Evolutionary conservation across 108 stramenopile genomes (phyloP).

Genomic region (Seminavis robusta): DNA sequence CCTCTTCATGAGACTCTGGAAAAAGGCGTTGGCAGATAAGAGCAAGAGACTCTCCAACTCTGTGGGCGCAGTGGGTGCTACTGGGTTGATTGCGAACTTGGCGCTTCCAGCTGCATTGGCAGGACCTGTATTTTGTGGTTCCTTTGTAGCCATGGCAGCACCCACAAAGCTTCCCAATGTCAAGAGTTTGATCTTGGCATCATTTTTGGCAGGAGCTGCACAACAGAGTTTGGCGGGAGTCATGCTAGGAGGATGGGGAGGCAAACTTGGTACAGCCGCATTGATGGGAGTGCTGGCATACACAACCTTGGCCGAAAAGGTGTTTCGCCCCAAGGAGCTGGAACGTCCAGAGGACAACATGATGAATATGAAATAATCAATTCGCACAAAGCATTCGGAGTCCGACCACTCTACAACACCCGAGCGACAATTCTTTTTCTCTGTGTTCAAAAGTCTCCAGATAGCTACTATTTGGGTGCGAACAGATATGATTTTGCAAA

Average conservation of each 20-base stretch:
- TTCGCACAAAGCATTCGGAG: too few species aligned
- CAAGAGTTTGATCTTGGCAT: constrained; percentile 2
- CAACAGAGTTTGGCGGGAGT: constrained; percentile 6
- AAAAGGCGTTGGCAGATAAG: neutral
- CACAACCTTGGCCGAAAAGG: too few species aligned
- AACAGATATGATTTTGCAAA: too few species aligned
- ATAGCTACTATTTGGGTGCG: too few species aligned
- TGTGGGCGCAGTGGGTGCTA: constrained; percentile 9
- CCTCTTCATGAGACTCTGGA: constrained; percentile 8
- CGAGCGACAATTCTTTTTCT: too few species aligned
- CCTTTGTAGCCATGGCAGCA: constrained; percentile 18
- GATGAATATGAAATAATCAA: too few species aligned
- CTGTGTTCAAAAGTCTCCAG: too few species aligned
- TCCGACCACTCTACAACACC: too few species aligned
- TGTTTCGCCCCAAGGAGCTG: too few species aligned
- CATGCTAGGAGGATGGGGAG: constrained; percentile 23
- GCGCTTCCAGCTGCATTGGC: constrained; percentile 3
- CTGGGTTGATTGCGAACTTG: constrained; percentile 5
- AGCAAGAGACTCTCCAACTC: constrained; percentile 3
- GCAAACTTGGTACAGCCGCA: constrained; percentile 18
- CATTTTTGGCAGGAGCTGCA: constrained; percentile 1
- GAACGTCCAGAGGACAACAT: too few species aligned
- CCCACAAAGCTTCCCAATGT: constrained; percentile 1
- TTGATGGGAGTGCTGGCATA: constrained; percentile 10
- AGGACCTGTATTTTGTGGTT: constrained; percentile 17